Evolutionary conservation across 257 asterid species (phyloP).

Genomic region (Capsicum rhomboideum): DNA sequence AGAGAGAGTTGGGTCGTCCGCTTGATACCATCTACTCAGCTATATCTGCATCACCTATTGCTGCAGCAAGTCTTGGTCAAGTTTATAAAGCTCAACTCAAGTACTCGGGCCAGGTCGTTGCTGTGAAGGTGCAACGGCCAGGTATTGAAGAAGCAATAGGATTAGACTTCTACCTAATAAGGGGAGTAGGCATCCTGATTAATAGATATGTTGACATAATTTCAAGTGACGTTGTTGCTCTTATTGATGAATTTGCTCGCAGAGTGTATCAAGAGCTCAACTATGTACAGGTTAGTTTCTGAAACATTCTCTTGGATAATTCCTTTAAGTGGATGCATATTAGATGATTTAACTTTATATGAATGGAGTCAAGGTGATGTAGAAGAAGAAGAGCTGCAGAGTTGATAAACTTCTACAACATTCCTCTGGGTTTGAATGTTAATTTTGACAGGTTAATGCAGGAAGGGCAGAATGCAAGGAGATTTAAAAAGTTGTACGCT

Average conservation of each 20-base stretch:
- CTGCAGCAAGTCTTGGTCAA: constrained; percentile 99
- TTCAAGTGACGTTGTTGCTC: constrained; percentile 86
- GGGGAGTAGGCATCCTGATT: constrained; percentile 77
- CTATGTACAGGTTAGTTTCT: constrained; percentile 78
- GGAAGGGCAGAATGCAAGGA: constrained; percentile 98
- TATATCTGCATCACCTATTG: constrained; percentile 90
- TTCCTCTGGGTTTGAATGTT: constrained; percentile 40
- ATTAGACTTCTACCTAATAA: constrained; percentile 76
- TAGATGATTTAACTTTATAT: neutral
- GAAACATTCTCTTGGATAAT: constrained; percentile 1
- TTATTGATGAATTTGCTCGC: constrained; percentile 89
- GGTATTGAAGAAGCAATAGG: constrained; percentile 95
- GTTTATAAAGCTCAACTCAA: constrained; percentile 91
- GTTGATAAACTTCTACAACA: neutral
- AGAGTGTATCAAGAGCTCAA: constrained; percentile 98
- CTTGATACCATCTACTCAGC: constrained; percentile 73
- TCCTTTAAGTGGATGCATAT: neutral
- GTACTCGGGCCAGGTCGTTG: constrained; percentile 81
- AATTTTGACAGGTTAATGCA: constrained; percentile 67
- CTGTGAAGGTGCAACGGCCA: constrained; percentile 98
- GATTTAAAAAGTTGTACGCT: constrained; percentile 93
- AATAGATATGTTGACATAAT: constrained; percentile 70
- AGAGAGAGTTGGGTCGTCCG: constrained; percentile 70
- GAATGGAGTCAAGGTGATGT: neutral
- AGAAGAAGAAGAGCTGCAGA: neutral